phyloP scores from a whole-genome alignment of 1,139 yeast species.

The Kodamaea anthophila region DNA sequence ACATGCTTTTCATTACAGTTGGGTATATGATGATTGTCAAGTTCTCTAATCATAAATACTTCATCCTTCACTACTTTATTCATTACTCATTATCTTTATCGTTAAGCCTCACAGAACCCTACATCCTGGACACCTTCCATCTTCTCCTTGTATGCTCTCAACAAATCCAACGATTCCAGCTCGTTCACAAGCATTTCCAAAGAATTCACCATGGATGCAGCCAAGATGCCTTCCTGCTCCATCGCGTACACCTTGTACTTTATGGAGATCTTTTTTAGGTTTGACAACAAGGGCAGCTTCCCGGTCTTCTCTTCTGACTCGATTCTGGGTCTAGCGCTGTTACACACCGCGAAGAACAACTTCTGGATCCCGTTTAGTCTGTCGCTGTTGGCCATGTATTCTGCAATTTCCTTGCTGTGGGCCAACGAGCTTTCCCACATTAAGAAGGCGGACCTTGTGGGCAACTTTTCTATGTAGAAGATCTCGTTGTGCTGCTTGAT shows the following conservation, averaged over 20 bases:
- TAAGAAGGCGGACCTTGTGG: conserved; percentile 25
- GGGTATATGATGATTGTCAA: too few species aligned
- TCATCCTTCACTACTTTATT: too few species aligned
- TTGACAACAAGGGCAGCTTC: conserved; percentile 17
- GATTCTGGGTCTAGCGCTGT: conserved; percentile 10
- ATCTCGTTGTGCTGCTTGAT: conserved; percentile 20
- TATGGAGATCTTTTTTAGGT: conserved; percentile 26
- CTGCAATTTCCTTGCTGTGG: conserved; percentile 10
- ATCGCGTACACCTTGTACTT: conserved; percentile 23
- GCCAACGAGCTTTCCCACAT: conserved; percentile 34
- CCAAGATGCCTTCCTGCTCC: conserved; percentile 11
- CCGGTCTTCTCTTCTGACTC: conserved; percentile 9
- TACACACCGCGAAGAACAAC: conserved; percentile 21
- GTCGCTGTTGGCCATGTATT: conserved; percentile 13
- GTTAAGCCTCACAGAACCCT: too few species aligned
- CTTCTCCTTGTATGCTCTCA: conserved; percentile 13
- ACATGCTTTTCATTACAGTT: too few species aligned
- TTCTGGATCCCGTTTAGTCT: conserved; percentile 20
- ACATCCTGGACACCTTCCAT: too few species aligned
- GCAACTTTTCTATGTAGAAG: conserved; percentile 19
- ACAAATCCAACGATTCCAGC: conserved; percentile 4
- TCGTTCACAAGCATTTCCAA: conserved; percentile 12
- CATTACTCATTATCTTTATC: too few species aligned
- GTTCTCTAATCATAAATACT: too few species aligned
- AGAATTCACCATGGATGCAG: conserved; percentile 14